These are phyloP conservation scores for Paecilomyces sp. DNA, from an alignment of 2,329 filamentous ascomycete genomes.

Conservation along the genomic window DNA sequence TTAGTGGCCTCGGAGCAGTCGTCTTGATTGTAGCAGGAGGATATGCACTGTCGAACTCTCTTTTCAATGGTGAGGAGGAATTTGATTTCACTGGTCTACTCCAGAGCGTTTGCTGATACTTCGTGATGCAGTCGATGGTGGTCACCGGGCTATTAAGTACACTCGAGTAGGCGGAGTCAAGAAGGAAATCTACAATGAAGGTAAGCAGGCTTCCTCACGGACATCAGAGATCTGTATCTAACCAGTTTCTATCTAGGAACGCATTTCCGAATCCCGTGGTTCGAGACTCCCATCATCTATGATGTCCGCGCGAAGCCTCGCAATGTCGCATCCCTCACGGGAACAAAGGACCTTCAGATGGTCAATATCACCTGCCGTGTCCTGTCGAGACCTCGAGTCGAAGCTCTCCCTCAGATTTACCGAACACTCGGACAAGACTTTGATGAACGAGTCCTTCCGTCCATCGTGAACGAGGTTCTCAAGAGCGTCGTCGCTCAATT, in stretches of 20 bases:
- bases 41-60: constrained; percentile 46
- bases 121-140: constrained; percentile 69
- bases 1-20: constrained; percentile 46
- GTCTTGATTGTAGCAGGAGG: constrained; percentile 44
- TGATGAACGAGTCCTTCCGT: constrained; percentile 91
- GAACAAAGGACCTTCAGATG: constrained; percentile 99
- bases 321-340: constrained; percentile 92
- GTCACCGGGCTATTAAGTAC: constrained; percentile 98
- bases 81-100: background rate
- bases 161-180: constrained; percentile 84
- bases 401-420: constrained; percentile 93
- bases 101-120: background rate
- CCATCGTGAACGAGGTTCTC: constrained; percentile 96
- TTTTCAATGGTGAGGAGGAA: constrained; percentile 55
- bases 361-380: constrained; percentile 99
- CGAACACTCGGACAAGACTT: constrained; percentile 91
- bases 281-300: constrained; percentile 94
- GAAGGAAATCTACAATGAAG: constrained; percentile 95
- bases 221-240: background rate
- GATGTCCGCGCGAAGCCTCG: constrained; percentile 96
- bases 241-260: constrained; percentile 57
- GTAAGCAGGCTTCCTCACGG: constrained; percentile 37
- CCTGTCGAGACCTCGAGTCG: constrained; percentile 79
- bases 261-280: constrained; percentile 89
- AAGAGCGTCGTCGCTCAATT: constrained; percentile 99